Evolutionary conservation across 495 filamentous ascomycete species (phyloP).

Genomic region (Trypethelium eluteriae): DNA sequence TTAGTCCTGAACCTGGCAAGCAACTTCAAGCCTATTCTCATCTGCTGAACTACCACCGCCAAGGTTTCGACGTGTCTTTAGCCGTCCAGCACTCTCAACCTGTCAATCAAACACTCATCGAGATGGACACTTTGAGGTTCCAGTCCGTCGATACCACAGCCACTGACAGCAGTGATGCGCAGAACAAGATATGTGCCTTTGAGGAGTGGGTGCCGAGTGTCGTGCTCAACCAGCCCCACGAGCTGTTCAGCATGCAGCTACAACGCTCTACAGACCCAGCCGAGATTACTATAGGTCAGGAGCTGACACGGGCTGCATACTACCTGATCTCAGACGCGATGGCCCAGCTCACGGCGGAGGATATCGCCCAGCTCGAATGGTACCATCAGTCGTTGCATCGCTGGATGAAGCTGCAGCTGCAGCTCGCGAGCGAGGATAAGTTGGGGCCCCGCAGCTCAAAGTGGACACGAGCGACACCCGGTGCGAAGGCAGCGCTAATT

Average conservation of each 20-base stretch:
- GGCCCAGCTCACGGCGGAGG: neutral
- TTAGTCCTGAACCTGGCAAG: neutral
- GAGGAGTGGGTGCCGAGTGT: neutral
- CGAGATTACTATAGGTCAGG: neutral
- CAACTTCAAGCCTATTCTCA: conserved; percentile 1
- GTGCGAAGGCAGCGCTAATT: neutral
- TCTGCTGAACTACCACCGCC: neutral
- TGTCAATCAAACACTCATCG: neutral
- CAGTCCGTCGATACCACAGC: neutral
- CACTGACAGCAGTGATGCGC: neutral
- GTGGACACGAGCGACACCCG: neutral
- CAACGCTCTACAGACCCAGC: neutral
- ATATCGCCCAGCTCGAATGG: neutral
- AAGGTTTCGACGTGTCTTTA: conserved; percentile 5
- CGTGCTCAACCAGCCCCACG: neutral
- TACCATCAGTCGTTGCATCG: neutral
- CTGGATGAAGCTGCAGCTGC: neutral
- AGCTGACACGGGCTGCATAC: neutral
- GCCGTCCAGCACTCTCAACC: neutral
- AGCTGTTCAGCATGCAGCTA: neutral
- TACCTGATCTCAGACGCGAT: neutral
- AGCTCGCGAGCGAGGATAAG: neutral
- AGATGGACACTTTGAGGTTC: neutral
- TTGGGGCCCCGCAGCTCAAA: neutral
- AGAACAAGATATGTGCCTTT: neutral